These are phyloP conservation scores for Sarocladium kiliense DNA, from an alignment of 2,329 filamentous ascomycete genomes.

Conservation along the genomic window DNA sequence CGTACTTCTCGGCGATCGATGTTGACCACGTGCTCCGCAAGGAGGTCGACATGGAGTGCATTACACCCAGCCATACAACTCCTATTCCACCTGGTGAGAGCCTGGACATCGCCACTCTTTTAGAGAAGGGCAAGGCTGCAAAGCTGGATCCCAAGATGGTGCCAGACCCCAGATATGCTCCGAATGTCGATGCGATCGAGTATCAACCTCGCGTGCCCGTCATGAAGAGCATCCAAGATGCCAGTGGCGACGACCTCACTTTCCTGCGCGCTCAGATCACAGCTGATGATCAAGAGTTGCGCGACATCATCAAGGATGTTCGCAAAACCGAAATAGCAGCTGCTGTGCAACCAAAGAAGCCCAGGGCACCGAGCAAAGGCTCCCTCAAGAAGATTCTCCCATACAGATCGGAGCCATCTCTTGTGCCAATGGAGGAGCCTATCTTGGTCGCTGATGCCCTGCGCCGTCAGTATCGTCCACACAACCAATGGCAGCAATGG, in stretches of 20 bases:
- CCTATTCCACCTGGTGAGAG: slow-evolving; percentile 82
- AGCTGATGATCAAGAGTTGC: slow-evolving; percentile 66
- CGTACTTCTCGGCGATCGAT: slow-evolving; percentile 93
- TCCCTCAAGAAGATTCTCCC: slow-evolving; percentile 27
- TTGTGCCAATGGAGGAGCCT: slow-evolving; percentile 29
- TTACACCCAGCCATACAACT: slow-evolving; percentile 79
- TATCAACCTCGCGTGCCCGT: slow-evolving; percentile 73
- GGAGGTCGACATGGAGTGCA: slow-evolving; percentile 95
- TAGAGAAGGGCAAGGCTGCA: slow-evolving; percentile 66
- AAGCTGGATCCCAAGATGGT: slow-evolving; percentile 60
- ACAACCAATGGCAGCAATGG: slow-evolving; percentile 20
- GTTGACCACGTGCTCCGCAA: slow-evolving; percentile 95
- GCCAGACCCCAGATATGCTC: slow-evolving; percentile 47
- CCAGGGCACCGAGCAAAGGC: slow-evolving; percentile 16
- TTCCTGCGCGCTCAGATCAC: slow-evolving; percentile 86
- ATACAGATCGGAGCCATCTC: slow-evolving; percentile 28
- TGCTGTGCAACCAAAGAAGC: slow-evolving; percentile 15
- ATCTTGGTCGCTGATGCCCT: slow-evolving; percentile 31
- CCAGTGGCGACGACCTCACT: slow-evolving; percentile 35
- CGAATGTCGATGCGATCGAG: slow-evolving; percentile 53
- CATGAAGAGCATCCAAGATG: slow-evolving; percentile 64
- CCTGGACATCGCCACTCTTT: slow-evolving; percentile 73
- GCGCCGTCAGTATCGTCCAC: slow-evolving; percentile 15
- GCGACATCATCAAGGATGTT: slow-evolving; percentile 61
- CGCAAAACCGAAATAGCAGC: slow-evolving; percentile 28